Percentiles rank a stretch among this genome's conserved stretches.
Evolutionary conservation across 2,329 filamentous ascomycete genomes (phyloP).

Genomic region (Magnaporthiopsis poae): DNA sequence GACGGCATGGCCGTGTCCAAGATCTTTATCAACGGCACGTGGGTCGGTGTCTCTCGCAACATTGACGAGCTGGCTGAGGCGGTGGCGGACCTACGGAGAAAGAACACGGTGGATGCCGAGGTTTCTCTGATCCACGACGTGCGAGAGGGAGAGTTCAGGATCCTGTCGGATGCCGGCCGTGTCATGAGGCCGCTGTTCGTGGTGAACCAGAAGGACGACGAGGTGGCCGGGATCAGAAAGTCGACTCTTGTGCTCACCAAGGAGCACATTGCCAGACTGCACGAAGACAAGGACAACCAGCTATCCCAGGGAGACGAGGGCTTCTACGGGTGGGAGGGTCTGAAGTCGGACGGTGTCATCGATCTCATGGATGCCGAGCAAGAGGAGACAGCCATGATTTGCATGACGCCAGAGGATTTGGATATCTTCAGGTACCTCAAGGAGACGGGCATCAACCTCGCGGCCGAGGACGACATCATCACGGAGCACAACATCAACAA

Average conservation of each 20-base stretch:
- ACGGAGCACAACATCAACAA: constrained; percentile 69
- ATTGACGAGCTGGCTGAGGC: constrained; percentile 74
- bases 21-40: constrained; percentile 94
- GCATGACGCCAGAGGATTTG: constrained; percentile 94
- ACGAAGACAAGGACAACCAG: constrained; percentile 52
- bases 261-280: constrained; percentile 66
- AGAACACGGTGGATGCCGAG: constrained; percentile 77
- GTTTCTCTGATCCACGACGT: constrained; percentile 94
- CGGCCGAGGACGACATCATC: constrained; percentile 32
- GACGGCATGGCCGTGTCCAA: constrained; percentile 88
- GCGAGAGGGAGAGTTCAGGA: constrained; percentile 93
- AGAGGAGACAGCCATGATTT: constrained; percentile 97
- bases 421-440: constrained; percentile 66
- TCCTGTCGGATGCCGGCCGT: constrained; percentile 92
- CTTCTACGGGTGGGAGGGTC: constrained; percentile 78
- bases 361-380: constrained; percentile 97
- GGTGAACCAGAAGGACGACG: constrained; percentile 75
- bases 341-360: constrained; percentile 75
- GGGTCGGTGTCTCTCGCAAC: constrained; percentile 91
- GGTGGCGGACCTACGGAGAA: constrained; percentile 67
- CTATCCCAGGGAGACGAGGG: constrained; percentile 48
- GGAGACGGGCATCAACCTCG: constrained; percentile 32
- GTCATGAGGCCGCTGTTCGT: constrained; percentile 91
- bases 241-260: constrained; percentile 76
- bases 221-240: constrained; percentile 46